These are phyloP conservation scores for Pyrus hybrid DNA, from an alignment of 331 rosid genomes.

Conservation along the genomic window DNA sequence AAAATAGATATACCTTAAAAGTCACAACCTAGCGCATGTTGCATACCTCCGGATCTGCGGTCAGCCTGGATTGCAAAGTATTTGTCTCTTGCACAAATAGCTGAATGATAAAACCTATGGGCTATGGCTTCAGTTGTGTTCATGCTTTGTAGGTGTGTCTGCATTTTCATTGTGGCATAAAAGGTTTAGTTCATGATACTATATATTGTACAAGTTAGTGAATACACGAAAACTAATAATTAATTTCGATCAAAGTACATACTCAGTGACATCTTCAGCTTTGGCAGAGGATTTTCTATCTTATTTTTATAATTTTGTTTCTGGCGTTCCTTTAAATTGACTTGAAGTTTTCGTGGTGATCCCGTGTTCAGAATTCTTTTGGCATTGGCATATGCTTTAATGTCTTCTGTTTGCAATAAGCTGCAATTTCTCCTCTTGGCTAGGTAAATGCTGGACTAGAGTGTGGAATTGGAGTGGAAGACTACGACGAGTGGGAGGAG, in stretches of 20 bases:
- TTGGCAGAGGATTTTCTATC: not conserved
- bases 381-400: not conserved
- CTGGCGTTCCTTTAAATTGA: not conserved
- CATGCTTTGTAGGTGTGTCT: not conserved
- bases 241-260: not conserved
- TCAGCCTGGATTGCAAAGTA: not conserved
- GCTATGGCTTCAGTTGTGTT: not conserved
- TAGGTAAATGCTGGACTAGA: slow-evolving; percentile 94
- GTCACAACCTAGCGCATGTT: not conserved
- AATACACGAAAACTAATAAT: not conserved
- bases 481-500: slow-evolving; percentile 69
- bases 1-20: not conserved
- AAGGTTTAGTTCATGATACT: not conserved
- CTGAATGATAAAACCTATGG: not conserved
- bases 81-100: not conserved
- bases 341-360: not conserved
- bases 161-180: not conserved
- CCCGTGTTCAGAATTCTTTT: not conserved
- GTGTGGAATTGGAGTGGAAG: slow-evolving; percentile 86
- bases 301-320: not conserved
- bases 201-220: not conserved
- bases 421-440: slow-evolving; percentile 15
- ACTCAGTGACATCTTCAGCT: not conserved
- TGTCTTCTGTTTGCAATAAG: not conserved
- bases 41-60: not conserved